A percentile compares a stretch with the other conserved stretches of the same genome.
Evolutionary conservation across 768 basidiomycete species (phyloP).

Genomic region (Cystobasidium onofrii): DNA sequence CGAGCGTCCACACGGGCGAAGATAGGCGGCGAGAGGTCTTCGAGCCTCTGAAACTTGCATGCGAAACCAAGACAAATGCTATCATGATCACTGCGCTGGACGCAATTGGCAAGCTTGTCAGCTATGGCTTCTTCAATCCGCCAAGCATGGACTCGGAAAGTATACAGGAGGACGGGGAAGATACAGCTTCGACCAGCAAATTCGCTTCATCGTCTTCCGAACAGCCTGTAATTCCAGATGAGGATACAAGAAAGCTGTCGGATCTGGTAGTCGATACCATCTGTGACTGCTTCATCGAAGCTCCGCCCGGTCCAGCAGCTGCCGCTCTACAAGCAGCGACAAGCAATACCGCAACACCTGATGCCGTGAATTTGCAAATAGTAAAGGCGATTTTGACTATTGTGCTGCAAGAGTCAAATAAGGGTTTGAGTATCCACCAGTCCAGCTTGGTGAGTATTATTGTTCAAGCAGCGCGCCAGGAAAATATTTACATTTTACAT

Average conservation of each 20-base stretch:
- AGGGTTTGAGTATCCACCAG: constrained; percentile 66
- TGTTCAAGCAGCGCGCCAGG: background rate
- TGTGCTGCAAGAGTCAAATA: constrained; percentile 58
- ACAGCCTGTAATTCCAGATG: background rate
- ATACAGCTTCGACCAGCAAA: background rate
- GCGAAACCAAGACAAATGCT: constrained; percentile 87
- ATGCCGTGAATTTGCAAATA: constrained; percentile 76
- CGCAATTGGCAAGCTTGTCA: constrained; percentile 93
- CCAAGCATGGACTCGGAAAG: constrained; percentile 35
- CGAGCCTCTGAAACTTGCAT: constrained; percentile 89
- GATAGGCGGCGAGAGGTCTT: constrained; percentile 63
- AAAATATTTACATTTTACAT: background rate
- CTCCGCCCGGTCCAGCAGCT: constrained; percentile 57
- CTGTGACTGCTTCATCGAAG: constrained; percentile 42
- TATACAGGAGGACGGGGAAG: background rate
- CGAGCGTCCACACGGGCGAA: constrained; percentile 1
- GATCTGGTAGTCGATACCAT: constrained; percentile 92
- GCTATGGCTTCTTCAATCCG: constrained; percentile 83
- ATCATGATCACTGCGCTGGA: constrained; percentile 94
- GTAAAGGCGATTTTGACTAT: constrained; percentile 87
- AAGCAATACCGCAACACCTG: constrained; percentile 33
- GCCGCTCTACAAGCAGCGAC: constrained; percentile 51
- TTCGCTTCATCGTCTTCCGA: background rate
- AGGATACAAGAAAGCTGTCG: constrained; percentile 55
- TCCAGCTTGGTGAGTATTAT: constrained; percentile 59